Base-by-base conservation (phyloP, 2,329 filamentous ascomycete species). In the Beauveria bassiana region DNA sequence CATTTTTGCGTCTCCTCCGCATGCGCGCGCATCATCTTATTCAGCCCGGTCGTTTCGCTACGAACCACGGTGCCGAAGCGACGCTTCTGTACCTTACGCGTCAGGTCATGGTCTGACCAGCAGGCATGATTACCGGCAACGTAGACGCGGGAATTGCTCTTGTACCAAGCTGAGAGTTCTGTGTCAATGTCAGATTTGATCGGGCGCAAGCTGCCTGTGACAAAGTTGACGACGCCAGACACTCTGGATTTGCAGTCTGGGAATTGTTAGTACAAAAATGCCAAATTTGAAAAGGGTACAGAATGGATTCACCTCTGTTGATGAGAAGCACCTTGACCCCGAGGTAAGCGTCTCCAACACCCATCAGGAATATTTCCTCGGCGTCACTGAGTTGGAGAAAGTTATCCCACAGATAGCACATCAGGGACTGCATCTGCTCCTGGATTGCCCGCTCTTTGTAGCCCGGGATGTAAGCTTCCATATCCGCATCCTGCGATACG, bases 401-500 rank as follows among this genome's bases (percentile, higher is more conserved):
- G 70, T 99, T 99, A 68, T 97, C 93, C 95, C 95, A 99, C 16
- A 99, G 78, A 70, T 96, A 98, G 63, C 83, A 86, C 5, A 93
- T 85, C 12, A 97, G 78, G 64, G 93, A 87, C 64, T 89, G 86
- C 0, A 84, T 86, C 72, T 84, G 83, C 60, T 79, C 78, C 64
- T 88, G 81, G 8, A 85, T 70, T 1, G 73, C 74, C 57, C 72
- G 75, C 66, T 82, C 82, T 34, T 75, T 74, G 31, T 75, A 72
- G 2, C 73, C 69, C 0, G 79, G 76, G 2, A 75, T 79, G 63
- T 75, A 80, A 1, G 79, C 69, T 42, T 84, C 80, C 14, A 73
- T 73, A 63, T 84, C 81, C 74, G 80, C 82, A 46, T 85, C 78
- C 22, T 82, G 80, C 1, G 87, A 87, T 54, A 93, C 79, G 68